A percentile compares a stretch with the other conserved stretches of the same genome.
Conservation (phyloP, 1,284 basidiomycete species). For the Sanguinoderma infundibulare region DNA sequence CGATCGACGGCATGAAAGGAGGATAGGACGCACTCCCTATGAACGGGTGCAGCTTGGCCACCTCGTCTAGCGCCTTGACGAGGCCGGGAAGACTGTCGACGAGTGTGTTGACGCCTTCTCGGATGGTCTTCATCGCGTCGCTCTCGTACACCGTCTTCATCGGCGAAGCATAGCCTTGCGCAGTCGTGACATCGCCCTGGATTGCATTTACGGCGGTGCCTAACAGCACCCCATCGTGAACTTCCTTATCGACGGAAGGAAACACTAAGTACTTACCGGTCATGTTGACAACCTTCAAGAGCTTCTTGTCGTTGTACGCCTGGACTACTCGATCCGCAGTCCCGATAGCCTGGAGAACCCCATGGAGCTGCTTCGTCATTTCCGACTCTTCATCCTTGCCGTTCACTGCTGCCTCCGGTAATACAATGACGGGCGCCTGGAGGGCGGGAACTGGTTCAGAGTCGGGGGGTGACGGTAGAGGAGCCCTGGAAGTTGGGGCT, state of each 20-base stretch:
- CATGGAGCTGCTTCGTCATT: slow-evolving; percentile 3
- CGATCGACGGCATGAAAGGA: not conserved
- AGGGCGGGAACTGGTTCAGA: not conserved
- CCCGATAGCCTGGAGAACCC: slow-evolving; percentile 1
- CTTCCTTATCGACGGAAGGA: not conserved
- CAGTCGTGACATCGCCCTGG: slow-evolving; percentile 4
- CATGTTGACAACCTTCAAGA: slow-evolving; percentile 6
- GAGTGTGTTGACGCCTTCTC: slow-evolving; percentile 26
- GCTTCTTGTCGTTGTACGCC: slow-evolving; percentile 7
- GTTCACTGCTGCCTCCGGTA: not conserved
- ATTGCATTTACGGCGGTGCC: not conserved
- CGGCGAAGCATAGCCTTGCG: slow-evolving; percentile 1
- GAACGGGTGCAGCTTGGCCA: slow-evolving; percentile 35
- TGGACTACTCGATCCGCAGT: slow-evolving; percentile 4
- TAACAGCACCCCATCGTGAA: not conserved
- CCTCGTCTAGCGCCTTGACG: slow-evolving; percentile 31
- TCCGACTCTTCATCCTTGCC: slow-evolving; percentile 6
- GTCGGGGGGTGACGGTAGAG: too few species aligned
- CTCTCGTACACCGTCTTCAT: slow-evolving; percentile 9
- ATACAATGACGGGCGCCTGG: not conserved
- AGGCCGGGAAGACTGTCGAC: slow-evolving; percentile 31
- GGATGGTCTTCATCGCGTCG: slow-evolving; percentile 12
- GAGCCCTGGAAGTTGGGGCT: not conserved
- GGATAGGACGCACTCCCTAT: slow-evolving; percentile 24
- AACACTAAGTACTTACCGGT: slow-evolving; percentile 6